A percentile compares a stretch with the other conserved stretches of the same genome.
phyloP scores from a whole-genome alignment of 1,139 yeast genomes.

The Arxiozyma bovina region DNA sequence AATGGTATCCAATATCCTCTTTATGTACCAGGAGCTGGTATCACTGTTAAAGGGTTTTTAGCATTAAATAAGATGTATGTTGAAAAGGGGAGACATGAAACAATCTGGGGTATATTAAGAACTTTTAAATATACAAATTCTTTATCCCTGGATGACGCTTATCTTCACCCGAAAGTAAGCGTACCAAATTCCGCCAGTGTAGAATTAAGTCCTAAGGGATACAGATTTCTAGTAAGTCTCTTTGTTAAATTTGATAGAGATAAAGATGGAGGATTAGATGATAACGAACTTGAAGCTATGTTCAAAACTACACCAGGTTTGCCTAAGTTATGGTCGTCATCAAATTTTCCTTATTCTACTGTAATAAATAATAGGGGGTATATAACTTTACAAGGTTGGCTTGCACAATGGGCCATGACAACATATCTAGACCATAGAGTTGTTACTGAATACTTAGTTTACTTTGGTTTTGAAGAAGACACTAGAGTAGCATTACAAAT shows the following conservation, averaged over 20 bases:
- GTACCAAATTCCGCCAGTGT: constrained; percentile 74
- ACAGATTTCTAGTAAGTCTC: constrained; percentile 80
- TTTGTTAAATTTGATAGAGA: constrained; percentile 83
- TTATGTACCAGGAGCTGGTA: constrained; percentile 39
- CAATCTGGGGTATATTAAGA: constrained; percentile 88
- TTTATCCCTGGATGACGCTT: constrained; percentile 67
- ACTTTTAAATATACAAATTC: constrained; percentile 89
- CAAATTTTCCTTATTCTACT: constrained; percentile 76
- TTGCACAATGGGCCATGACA: constrained; percentile 97
- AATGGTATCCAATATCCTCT: not conserved
- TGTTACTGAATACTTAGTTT: constrained; percentile 80
- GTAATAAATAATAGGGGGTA: constrained; percentile 84
- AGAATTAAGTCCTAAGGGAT: constrained; percentile 89
- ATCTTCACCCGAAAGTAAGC: constrained; percentile 68
- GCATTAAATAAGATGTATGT: constrained; percentile 71
- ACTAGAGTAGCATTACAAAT: constrained; percentile 58
- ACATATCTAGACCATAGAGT: constrained; percentile 77
- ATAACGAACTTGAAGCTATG: constrained; percentile 53
- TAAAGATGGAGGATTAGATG: constrained; percentile 88
- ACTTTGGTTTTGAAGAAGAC: constrained; percentile 66
- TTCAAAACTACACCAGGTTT: constrained; percentile 90
- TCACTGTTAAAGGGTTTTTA: constrained; percentile 69
- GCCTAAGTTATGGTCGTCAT: constrained; percentile 77
- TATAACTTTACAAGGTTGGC: constrained; percentile 93
- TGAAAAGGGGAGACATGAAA: constrained; percentile 88